A percentile compares a stretch with the other conserved stretches of the same genome.
Evolutionary conservation across 225 moss, liverwort and hornwort genomes (phyloP).

Genomic region (Physcomitrellopsis africana): DNA sequence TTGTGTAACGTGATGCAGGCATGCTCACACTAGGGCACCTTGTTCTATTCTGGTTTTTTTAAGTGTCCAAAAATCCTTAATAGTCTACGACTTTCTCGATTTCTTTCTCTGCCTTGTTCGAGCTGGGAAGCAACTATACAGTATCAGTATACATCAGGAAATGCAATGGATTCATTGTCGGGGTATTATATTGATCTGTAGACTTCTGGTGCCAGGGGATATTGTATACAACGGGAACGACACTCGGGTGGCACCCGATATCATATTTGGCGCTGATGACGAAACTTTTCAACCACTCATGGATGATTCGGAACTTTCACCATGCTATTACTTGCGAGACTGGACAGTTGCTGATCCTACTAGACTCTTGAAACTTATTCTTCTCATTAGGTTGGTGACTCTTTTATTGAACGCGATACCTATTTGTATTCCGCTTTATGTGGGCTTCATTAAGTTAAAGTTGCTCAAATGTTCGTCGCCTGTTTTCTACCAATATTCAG

Average conservation of each 20-base stretch:
- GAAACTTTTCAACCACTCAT: slow-evolving; percentile 72
- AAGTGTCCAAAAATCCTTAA: not conserved
- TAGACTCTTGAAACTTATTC: slow-evolving; percentile 62
- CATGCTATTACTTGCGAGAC: slow-evolving; percentile 52
- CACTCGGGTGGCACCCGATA: slow-evolving; percentile 62
- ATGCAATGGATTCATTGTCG: not conserved
- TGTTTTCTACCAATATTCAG: slow-evolving; percentile 10
- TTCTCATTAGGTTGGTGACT: slow-evolving; percentile 26
- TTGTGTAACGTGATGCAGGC: not conserved
- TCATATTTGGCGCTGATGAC: slow-evolving; percentile 65
- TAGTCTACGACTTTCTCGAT: not conserved
- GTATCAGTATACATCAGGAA: not conserved
- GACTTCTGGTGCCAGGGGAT: slow-evolving; percentile 54
- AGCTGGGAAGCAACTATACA: not conserved
- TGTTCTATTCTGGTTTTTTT: not conserved
- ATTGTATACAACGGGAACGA: slow-evolving; percentile 61
- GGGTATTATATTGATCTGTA: not conserved
- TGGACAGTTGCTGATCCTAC: slow-evolving; percentile 68
- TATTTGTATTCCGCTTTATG: not conserved
- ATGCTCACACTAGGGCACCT: not conserved
- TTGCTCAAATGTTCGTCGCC: not conserved
- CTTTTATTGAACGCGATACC: not conserved
- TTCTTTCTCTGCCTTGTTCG: not conserved
- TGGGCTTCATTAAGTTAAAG: not conserved
- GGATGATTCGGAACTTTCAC: slow-evolving; percentile 50